Conservation (phyloP, 2,329 filamentous ascomycete species). For the Dothideomycetes sp. region DNA sequence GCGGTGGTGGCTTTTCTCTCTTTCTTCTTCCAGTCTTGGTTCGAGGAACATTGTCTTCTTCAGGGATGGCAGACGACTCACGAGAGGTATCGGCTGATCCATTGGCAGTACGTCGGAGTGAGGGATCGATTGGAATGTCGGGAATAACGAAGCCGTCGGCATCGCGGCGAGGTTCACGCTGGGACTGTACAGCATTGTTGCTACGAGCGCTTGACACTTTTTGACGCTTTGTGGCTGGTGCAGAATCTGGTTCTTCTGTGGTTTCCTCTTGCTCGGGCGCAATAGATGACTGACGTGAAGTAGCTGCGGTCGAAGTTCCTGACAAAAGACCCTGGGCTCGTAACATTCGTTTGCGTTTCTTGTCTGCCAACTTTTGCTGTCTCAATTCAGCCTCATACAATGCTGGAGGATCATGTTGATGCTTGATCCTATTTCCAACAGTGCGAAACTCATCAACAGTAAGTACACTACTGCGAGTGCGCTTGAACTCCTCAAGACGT, state of each 20-base stretch:
- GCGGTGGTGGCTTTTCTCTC: constrained; percentile 19
- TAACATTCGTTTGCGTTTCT: constrained; percentile 23
- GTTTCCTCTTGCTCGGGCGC: not conserved
- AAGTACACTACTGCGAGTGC: constrained; percentile 72
- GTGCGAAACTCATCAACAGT: constrained; percentile 80
- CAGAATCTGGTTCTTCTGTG: constrained; percentile 9
- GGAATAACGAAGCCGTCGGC: constrained; percentile 35
- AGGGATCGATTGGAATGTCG: constrained; percentile 22
- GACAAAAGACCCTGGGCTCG: no score
- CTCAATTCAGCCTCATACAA: constrained; percentile 58
- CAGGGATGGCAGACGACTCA: constrained; percentile 18
- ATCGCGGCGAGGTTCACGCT: constrained; percentile 25
- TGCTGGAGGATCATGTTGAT: constrained; percentile 71
- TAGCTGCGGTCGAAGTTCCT: constrained; percentile 12
- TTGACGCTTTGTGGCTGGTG: constrained; percentile 16
- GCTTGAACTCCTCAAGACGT: constrained; percentile 83
- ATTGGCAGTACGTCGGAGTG: constrained; percentile 14
- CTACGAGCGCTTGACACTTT: constrained; percentile 16
- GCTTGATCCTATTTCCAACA: constrained; percentile 58
- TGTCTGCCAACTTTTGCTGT: constrained; percentile 26
- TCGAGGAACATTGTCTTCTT: not conserved
- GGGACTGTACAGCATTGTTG: constrained; percentile 6
- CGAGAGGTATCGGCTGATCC: constrained; percentile 19
- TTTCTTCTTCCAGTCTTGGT: constrained; percentile 7
- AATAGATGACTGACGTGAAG: constrained; percentile 19